phyloP scores from a whole-genome alignment of 352 stramenopile species.

The Blastocystis sp. region DNA sequence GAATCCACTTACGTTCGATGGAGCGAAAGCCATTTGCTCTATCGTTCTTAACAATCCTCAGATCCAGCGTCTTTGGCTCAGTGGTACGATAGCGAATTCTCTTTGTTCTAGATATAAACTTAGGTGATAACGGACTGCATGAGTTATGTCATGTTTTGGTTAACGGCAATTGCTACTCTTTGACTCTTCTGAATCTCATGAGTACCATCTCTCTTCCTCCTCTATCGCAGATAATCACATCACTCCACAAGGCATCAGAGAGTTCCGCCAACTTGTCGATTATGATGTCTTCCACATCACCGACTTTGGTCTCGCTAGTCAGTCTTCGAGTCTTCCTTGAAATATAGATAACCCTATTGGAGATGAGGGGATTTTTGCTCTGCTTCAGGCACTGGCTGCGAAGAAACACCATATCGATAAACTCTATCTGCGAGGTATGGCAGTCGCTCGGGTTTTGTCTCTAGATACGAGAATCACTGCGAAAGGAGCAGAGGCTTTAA shows the following conservation, averaged over 20 bases:
- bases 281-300: constrained; percentile 34
- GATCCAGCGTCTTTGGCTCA: background rate
- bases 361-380: background rate
- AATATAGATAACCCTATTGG: constrained; percentile 13
- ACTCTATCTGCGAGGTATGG: background rate
- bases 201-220: background rate
- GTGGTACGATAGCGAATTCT: background rate
- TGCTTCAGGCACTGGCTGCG: background rate
- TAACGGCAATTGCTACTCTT: background rate
- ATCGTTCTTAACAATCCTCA: constrained; percentile 20
- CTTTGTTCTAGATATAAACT: background rate
- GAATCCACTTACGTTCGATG: background rate
- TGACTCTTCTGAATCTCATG: constrained; percentile 2
- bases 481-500: background rate
- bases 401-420: background rate
- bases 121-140: background rate
- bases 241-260: background rate
- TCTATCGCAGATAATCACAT: background rate
- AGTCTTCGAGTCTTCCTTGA: background rate
- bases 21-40: background rate
- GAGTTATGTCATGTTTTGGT: background rate
- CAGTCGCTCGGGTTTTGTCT: background rate
- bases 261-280: background rate
- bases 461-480: background rate
- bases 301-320: constrained; percentile 4